phyloP scores from a whole-genome alignment of 2,329 filamentous ascomycete species.

The Paraphaeosphaeria minitans region DNA sequence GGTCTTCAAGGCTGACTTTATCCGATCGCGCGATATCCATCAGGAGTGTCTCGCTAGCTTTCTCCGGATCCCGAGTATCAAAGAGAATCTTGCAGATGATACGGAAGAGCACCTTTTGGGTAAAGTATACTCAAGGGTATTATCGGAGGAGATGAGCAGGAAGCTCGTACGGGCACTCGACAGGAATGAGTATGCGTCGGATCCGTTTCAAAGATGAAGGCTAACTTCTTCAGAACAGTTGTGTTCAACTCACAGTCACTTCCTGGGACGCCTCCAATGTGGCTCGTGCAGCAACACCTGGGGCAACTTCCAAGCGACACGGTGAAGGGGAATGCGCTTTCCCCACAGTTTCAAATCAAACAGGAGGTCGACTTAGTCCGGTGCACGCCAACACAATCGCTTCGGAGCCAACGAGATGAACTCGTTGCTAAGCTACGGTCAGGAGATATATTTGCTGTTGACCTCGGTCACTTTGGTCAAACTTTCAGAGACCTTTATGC shows the following conservation, averaged over 20 bases:
- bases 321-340: conserved; percentile 15
- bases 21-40: conserved; percentile 27
- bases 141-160: conserved; percentile 14
- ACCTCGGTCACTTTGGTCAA: conserved; percentile 24
- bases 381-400: conserved; percentile 30
- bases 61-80: conserved; percentile 13
- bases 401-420: conserved; percentile 24
- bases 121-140: conserved; percentile 19
- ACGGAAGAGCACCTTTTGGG: conserved; percentile 26
- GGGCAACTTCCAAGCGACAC: conserved; percentile 3
- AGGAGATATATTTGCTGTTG: conserved; percentile 28
- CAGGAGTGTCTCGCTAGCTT: conserved; percentile 29
- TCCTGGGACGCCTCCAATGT: conserved; percentile 30
- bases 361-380: conserved; percentile 18
- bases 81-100: conserved; percentile 13
- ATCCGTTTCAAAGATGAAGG: background rate
- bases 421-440: conserved; percentile 23
- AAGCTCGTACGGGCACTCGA: conserved; percentile 19
- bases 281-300: conserved; percentile 26
- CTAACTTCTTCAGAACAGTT: conserved; percentile 18
- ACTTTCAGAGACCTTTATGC: conserved; percentile 25
- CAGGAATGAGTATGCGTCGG: conserved; percentile 21
- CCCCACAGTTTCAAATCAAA: conserved; percentile 22
- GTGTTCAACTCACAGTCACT: conserved; percentile 23
- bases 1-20: conserved; percentile 26